Evolutionary conservation across 371 early-diverging fungal species (phyloP), one percentile per base, ranked within the genome.

Genomic region (Paramicrosporidium saccamoebae): DNA sequence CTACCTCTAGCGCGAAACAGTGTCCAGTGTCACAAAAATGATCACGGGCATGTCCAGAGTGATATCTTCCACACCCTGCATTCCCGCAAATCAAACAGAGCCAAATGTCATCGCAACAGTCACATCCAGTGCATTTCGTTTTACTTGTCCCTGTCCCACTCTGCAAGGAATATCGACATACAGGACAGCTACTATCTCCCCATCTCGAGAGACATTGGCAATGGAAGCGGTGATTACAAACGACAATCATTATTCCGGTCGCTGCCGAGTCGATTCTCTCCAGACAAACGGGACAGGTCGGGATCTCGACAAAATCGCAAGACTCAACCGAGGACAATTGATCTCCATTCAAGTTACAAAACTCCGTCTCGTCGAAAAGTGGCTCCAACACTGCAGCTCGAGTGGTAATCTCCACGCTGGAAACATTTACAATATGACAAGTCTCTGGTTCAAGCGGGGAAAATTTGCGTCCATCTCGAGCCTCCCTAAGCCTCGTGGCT

Each of bases 221-320:
- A 27, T 84, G 84, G 33, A 81, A 88, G 1, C 78, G 65, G 31
- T 82, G 86, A 24, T 77, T 75, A 33, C 86, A 88, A n/a, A 75
- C 28, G 22, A 75, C 74, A 3, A 81, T 78, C 26, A 81, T 27
- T 19, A 88, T 33, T 1, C 79, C 78, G 2, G 79, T 68, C 6
- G 55, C 53, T 1, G 49, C 37, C 5, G 67, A 50, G 41, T 82
- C 82, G 61, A 88, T 61, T 5, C 73, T 48, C 30, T 82, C 84
- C 14, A 88, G 46, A 32, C 90, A 88, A 3, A 82, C 75, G 1
- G 86, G 78, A 30, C 90, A 88, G 0, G 63, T 72, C 0, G 86
- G 82, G 9, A 81, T 38, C 34, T 79, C 77, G 24, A 56, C 38
- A 5, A 37, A 11, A n/a, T 27, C 23, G 3, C 17, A 2, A 8